Evolutionary conservation across 148 eudicot species (phyloP).

Genomic region (Camellia japonica): DNA sequence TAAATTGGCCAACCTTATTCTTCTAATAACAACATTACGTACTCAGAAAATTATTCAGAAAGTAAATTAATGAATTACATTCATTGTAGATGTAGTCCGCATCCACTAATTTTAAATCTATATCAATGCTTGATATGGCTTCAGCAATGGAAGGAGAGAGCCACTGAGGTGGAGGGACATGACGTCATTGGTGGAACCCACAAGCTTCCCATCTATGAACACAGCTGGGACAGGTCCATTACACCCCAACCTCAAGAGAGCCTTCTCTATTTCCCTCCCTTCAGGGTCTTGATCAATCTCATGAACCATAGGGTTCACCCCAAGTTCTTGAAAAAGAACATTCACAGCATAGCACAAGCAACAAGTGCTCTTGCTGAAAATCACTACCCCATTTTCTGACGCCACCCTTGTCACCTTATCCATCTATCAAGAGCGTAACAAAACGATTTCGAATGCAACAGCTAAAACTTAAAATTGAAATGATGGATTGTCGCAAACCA

Average conservation of each 20-base stretch:
- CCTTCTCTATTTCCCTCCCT: constrained; percentile 81
- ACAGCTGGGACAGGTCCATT: constrained; percentile 70
- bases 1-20: constrained; percentile 2
- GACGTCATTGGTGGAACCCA: constrained; percentile 37
- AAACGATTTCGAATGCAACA: too few relatives aligned
- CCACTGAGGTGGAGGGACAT: constrained; percentile 39
- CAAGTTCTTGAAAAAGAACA: constrained; percentile 70
- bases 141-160: constrained; percentile 21
- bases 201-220: constrained; percentile 67
- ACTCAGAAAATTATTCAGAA: too few relatives aligned
- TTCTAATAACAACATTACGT: background rate
- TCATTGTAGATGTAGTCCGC: too few relatives aligned
- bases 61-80: too few relatives aligned
- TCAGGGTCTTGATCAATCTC: constrained; percentile 73
- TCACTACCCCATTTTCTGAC: constrained; percentile 72
- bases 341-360: constrained; percentile 81
- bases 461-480: too few relatives aligned
- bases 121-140: constrained; percentile 9
- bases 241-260: constrained; percentile 64
- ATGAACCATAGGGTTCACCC: constrained; percentile 55
- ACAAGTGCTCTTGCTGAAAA: constrained; percentile 90
- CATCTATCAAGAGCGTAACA: constrained; percentile 26
- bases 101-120: too few relatives aligned
- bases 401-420: constrained; percentile 64
- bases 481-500: background rate